phyloP scores from a whole-genome alignment of 2,329 filamentous ascomycete genomes.

The Acephala macrosclerotiorum region DNA sequence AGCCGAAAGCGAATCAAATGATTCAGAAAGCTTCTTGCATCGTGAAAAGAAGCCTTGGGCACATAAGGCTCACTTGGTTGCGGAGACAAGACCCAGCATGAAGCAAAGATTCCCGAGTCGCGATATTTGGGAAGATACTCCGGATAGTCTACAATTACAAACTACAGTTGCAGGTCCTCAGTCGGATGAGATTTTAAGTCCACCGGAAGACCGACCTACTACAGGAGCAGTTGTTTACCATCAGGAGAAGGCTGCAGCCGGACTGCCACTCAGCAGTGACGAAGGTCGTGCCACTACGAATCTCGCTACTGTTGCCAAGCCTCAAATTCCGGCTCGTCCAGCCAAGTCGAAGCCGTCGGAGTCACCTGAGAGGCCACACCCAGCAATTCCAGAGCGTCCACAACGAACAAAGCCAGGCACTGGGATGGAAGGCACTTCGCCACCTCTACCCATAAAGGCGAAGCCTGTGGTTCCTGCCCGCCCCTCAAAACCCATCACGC shows the following conservation, averaged over 20 bases:
- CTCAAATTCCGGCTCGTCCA: conserved; percentile 65
- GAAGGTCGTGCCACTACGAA: conserved; percentile 36
- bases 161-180: conserved; percentile 72
- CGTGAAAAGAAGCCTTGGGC: conserved; percentile 58
- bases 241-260: conserved; percentile 39
- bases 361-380: conserved; percentile 41
- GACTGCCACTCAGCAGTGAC: conserved; percentile 31
- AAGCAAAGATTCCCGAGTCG: conserved; percentile 85
- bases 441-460: conserved; percentile 57
- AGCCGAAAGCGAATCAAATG: conserved; percentile 61
- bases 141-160: conserved; percentile 81
- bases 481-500: conserved; percentile 63
- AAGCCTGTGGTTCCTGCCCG: conserved; percentile 69
- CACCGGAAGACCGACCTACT: conserved; percentile 48
- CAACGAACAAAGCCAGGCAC: conserved; percentile 23
- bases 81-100: conserved; percentile 61
- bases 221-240: conserved; percentile 41
- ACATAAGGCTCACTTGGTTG: conserved; percentile 57
- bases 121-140: conserved; percentile 94
- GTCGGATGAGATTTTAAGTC: conserved; percentile 53
- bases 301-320: conserved; percentile 58
- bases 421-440: conserved; percentile 27
- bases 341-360: conserved; percentile 44
- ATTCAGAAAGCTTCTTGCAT: conserved; percentile 60
- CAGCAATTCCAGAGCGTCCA: conserved; percentile 39